Conservation (phyloP, 2,329 filamentous ascomycete genomes). For the Periglandula ipomoeae region DNA sequence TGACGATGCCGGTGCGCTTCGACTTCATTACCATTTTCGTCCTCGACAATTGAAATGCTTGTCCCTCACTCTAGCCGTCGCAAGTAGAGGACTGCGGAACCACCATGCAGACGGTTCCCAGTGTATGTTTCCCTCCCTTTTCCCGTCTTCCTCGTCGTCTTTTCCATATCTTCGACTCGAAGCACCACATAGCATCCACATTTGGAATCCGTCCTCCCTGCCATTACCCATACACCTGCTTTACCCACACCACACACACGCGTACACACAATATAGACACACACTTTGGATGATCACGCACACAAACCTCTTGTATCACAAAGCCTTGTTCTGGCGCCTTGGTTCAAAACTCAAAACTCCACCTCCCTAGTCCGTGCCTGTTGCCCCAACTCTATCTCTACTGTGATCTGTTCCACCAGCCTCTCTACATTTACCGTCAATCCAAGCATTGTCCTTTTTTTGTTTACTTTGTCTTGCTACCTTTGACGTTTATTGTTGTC, state of each 20-base stretch:
- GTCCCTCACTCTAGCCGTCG: constrained; percentile 25
- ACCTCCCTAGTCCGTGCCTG: neutral
- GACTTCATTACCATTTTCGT: constrained; percentile 9
- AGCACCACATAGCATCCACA: neutral
- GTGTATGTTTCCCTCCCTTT: constrained; percentile 27
- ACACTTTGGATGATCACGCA: constrained; percentile 2
- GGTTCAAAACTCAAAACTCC: neutral
- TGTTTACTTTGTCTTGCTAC: neutral
- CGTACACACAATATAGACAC: neutral
- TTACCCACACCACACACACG: neutral
- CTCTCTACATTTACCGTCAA: too few species aligned
- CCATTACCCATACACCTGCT: neutral
- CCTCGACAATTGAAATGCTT: constrained; percentile 25
- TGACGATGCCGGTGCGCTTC: constrained; percentile 11
- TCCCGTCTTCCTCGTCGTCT: neutral
- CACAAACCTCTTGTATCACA: constrained; percentile 3
- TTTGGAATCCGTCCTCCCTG: constrained; percentile 1
- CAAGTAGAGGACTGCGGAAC: constrained; percentile 30
- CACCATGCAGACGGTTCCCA: constrained; percentile 46
- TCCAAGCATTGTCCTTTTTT: too few species aligned
- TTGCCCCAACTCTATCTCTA: neutral
- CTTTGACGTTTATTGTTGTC: constrained; percentile 7
- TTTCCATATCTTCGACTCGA: neutral
- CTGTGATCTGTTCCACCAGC: neutral
- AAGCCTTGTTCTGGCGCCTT: constrained; percentile 3